A percentile compares a stretch with the other conserved stretches of the same genome.
Evolutionary conservation across 2,329 filamentous ascomycete species (phyloP).

Genomic region (Pezicula radicicola): DNA sequence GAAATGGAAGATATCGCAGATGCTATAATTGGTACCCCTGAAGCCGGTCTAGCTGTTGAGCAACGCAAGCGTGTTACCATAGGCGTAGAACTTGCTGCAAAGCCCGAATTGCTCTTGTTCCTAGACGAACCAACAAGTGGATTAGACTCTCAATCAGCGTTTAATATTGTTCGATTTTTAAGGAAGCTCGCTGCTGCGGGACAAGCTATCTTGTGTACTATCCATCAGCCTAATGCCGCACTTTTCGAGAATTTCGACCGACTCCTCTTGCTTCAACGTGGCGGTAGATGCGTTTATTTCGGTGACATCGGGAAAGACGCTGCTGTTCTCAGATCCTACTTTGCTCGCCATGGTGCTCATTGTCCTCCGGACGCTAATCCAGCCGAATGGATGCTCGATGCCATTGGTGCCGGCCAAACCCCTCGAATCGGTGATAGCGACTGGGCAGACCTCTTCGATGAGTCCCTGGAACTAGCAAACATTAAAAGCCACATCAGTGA

Average conservation of each 20-base stretch:
- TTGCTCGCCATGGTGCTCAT: constrained; percentile 41
- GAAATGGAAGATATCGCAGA: constrained; percentile 66
- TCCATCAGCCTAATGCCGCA: constrained; percentile 68
- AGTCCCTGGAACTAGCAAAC: constrained; percentile 53
- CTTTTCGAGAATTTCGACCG: constrained; percentile 69
- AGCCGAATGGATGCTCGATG: constrained; percentile 65
- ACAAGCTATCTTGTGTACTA: constrained; percentile 68
- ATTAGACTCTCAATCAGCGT: constrained; percentile 56
- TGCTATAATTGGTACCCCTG: constrained; percentile 60
- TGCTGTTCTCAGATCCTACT: constrained; percentile 48
- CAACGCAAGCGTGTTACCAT: constrained; percentile 67
- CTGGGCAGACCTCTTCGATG: constrained; percentile 61
- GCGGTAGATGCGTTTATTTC: constrained; percentile 65
- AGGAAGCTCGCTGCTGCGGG: constrained; percentile 57
- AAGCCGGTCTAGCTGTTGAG: constrained; percentile 60
- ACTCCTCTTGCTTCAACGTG: constrained; percentile 58
- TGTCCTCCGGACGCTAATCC: constrained; percentile 52
- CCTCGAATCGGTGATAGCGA: constrained; percentile 60
- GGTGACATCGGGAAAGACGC: constrained; percentile 65
- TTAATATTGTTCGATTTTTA: constrained; percentile 59
- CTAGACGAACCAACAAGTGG: constrained; percentile 58
- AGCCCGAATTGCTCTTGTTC: constrained; percentile 56
- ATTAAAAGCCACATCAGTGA: constrained; percentile 52
- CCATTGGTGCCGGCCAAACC: constrained; percentile 59
- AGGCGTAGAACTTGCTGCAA: constrained; percentile 56